Conservation (phyloP, 768 basidiomycete genomes). For the Floccularia luteovirens region DNA sequence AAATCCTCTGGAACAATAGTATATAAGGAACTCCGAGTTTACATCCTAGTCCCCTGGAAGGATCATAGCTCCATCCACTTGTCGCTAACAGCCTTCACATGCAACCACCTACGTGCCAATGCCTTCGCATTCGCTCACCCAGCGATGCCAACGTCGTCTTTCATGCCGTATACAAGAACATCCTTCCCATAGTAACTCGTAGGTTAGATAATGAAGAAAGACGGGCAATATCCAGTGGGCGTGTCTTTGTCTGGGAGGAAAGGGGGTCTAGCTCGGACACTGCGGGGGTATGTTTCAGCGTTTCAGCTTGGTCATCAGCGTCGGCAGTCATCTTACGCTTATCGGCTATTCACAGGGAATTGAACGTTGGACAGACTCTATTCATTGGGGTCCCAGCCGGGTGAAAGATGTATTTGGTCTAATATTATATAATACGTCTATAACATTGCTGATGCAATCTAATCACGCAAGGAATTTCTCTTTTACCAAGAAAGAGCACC, state of each 20-base stretch:
- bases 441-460: not conserved
- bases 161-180: slow-evolving; percentile 53
- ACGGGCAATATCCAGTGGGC: slow-evolving; percentile 59
- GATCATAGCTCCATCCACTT: no score
- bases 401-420: slow-evolving; percentile 57
- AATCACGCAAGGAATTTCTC: slow-evolving; percentile 63
- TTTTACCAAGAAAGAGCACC: slow-evolving; percentile 65
- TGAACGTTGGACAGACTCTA: slow-evolving; percentile 78
- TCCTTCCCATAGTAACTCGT: slow-evolving; percentile 60
- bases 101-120: slow-evolving; percentile 64
- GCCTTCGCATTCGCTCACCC: slow-evolving; percentile 55
- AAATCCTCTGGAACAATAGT: no score
- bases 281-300: slow-evolving; percentile 39
- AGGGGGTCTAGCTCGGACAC: slow-evolving; percentile 60
- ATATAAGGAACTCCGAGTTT: no score
- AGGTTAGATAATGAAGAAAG: slow-evolving; percentile 74
- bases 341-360: slow-evolving; percentile 49
- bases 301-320: not conserved
- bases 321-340: not conserved
- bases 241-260: slow-evolving; percentile 82
- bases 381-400: slow-evolving; percentile 73
- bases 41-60: no score
- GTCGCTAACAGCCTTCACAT: no score
- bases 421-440: not conserved
- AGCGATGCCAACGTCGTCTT: slow-evolving; percentile 70